Percentiles rank a stretch among this genome's conserved stretches.
phyloP scores from a whole-genome alignment of 179 eudicot genomes.

The Drosera spatulata region DNA sequence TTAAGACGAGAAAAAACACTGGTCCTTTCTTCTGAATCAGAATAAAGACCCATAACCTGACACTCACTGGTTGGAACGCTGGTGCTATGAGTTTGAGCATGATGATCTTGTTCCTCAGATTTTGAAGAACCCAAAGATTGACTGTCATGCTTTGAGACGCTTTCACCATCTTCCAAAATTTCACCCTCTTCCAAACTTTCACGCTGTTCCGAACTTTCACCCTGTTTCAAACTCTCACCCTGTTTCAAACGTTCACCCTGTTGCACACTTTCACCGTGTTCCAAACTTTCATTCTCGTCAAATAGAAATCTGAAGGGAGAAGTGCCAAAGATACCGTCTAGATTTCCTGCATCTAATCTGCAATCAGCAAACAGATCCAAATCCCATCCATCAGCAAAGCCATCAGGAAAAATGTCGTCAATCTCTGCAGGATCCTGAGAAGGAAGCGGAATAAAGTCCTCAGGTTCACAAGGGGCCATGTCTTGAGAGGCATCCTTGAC shows the following conservation, averaged over 20 bases:
- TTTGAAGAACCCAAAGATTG: neutral
- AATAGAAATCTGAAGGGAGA: neutral
- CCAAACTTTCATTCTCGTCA: neutral
- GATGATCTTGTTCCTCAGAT: neutral
- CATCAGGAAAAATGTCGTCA: neutral
- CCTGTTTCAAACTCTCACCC: neutral
- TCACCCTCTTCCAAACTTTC: neutral
- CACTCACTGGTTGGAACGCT: neutral
- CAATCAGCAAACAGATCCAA: neutral
- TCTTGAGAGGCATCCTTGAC: slow-evolving; percentile 1
- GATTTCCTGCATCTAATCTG: neutral
- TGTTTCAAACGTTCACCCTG: neutral
- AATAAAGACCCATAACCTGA: slow-evolving; percentile 12
- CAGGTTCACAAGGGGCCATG: slow-evolving; percentile 2
- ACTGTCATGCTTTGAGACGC: neutral
- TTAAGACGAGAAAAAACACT: slow-evolving; percentile 2
- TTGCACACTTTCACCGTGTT: neutral
- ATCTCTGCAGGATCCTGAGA: slow-evolving; percentile 11
- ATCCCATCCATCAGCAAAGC: slow-evolving; percentile 1
- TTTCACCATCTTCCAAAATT: neutral
- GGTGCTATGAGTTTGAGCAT: neutral
- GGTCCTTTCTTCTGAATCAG: slow-evolving; percentile 6
- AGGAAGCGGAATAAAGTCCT: slow-evolving; percentile 13
- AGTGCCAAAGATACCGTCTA: neutral
- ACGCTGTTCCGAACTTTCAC: too few relatives aligned